Conservation (phyloP, 495 filamentous ascomycete species). For the Sabuloglossum arenarium region DNA sequence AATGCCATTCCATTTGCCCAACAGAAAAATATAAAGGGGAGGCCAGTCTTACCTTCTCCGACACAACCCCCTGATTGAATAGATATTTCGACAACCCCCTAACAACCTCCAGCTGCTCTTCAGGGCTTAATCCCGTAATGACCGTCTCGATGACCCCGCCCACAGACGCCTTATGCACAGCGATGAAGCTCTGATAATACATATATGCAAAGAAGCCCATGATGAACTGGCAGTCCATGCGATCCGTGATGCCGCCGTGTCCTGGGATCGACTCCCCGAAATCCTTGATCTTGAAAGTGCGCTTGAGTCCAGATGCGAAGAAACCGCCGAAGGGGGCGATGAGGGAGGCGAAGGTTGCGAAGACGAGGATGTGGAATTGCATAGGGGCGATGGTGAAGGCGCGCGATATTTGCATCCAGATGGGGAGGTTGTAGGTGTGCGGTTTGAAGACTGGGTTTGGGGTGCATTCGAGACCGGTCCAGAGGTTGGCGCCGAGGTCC, state of each 20-base stretch:
- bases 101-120: conserved; percentile 80
- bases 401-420: conserved; percentile 35
- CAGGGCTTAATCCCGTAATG: conserved; percentile 59
- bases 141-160: conserved; percentile 74
- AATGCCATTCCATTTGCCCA: not conserved
- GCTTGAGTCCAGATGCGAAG: conserved; percentile 94
- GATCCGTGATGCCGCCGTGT: conserved; percentile 94
- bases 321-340: conserved; percentile 98
- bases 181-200: conserved; percentile 97
- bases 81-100: conserved; percentile 67
- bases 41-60: conserved; percentile 29
- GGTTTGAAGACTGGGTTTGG: conserved; percentile 87
- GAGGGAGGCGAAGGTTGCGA: conserved; percentile 86
- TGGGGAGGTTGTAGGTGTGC: conserved; percentile 60
- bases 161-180: conserved; percentile 56
- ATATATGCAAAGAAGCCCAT: conserved; percentile 98
- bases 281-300: conserved; percentile 99
- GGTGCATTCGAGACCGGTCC: conserved; percentile 73
- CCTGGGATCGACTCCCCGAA: conserved; percentile 97
- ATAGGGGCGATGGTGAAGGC: conserved; percentile 58
- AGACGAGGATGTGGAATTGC: conserved; percentile 81
- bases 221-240: conserved; percentile 99
- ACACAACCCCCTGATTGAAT: conserved; percentile 58
- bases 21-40: not conserved
- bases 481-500: conserved; percentile 83